Conservation (phyloP, 768 basidiomycete genomes). For the Mycena albidolilacea region DNA sequence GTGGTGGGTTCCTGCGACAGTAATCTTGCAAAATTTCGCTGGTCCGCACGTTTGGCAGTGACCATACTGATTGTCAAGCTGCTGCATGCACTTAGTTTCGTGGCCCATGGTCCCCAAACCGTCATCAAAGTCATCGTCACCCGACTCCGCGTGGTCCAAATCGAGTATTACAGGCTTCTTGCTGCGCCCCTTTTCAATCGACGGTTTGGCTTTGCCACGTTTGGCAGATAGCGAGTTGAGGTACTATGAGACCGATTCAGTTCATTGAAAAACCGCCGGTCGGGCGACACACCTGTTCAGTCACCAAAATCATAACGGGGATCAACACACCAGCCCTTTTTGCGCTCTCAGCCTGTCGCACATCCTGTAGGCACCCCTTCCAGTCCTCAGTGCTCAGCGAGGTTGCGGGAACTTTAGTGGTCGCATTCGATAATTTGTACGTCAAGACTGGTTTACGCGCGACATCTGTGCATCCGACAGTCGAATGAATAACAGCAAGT, state of each 20-base stretch:
- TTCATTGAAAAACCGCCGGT: too few relatives aligned
- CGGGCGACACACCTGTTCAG: background rate
- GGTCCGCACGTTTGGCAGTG: too few relatives aligned
- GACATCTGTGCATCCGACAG: too few relatives aligned
- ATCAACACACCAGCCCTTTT: background rate
- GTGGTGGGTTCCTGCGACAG: background rate
- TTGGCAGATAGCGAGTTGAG: background rate
- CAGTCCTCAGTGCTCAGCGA: background rate
- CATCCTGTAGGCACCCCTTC: conserved; percentile 1
- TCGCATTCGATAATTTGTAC: background rate
- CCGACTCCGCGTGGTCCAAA: conserved; percentile 17
- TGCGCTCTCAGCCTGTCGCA: background rate
- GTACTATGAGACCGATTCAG: background rate
- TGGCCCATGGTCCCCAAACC: conserved; percentile 5
- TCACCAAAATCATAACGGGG: background rate
- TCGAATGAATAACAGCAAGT: too few relatives aligned
- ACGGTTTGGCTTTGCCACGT: background rate
- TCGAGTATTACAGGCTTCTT: conserved; percentile 16
- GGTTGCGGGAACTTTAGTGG: background rate
- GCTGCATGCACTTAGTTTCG: too few relatives aligned
- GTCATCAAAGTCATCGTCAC: conserved; percentile 15
- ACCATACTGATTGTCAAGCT: too few relatives aligned
- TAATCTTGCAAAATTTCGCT: conserved; percentile 13
- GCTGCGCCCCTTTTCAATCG: background rate
- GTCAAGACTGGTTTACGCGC: background rate